phyloP scores from a whole-genome alignment of 2,329 filamentous ascomycete species.

The Graphium sp. region DNA sequence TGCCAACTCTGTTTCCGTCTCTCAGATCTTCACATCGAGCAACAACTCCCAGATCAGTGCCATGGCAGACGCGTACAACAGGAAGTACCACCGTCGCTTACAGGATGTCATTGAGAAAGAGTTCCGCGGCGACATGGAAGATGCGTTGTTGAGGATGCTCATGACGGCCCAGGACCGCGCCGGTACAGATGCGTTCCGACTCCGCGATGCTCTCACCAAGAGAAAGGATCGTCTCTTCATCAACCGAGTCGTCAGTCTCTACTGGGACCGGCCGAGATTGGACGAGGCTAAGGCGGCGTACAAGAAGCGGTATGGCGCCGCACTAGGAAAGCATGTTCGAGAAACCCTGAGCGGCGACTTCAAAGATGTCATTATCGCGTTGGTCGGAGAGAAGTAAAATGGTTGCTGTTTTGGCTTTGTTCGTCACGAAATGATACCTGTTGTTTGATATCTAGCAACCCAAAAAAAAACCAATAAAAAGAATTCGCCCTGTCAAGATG shows the following conservation, averaged over 20 bases:
- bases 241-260: conserved; percentile 13
- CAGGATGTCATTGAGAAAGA: conserved; percentile 16
- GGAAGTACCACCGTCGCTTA: conserved; percentile 15
- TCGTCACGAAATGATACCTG: too few species aligned
- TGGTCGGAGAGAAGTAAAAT: conserved; percentile 11
- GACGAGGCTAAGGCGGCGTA: conserved; percentile 11
- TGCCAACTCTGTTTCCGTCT: conserved; percentile 13
- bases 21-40: conserved; percentile 13
- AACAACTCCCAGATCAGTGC: conserved; percentile 15
- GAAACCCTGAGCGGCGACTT: conserved; percentile 12
- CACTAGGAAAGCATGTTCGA: conserved; percentile 11
- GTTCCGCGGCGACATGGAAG: conserved; percentile 16
- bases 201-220: conserved; percentile 11
- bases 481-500: too few species aligned
- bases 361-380: conserved; percentile 11
- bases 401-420: too few species aligned
- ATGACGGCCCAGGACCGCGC: conserved; percentile 10
- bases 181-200: conserved; percentile 9
- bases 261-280: conserved; percentile 14
- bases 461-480: too few species aligned
- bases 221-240: conserved; percentile 15
- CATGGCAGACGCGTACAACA: conserved; percentile 12
- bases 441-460: too few species aligned
- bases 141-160: conserved; percentile 14
- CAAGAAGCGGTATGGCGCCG: conserved; percentile 5